Conservation (phyloP, 352 stramenopile species). For the Phytophthora citricola region DNA sequence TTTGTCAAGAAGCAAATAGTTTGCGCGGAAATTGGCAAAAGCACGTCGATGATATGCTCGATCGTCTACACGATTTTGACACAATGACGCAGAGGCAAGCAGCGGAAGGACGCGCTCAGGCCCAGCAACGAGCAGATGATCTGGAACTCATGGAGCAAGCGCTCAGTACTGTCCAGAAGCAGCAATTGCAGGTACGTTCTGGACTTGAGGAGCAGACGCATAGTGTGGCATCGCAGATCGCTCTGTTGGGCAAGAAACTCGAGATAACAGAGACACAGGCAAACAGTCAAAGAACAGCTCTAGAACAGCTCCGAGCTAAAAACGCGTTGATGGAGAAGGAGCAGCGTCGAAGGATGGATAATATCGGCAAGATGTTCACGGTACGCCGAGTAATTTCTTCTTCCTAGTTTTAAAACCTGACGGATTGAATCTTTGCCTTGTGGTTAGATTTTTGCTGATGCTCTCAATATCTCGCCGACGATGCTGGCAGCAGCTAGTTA, state of each 20-base stretch:
- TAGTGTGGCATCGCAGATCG: conserved; percentile 41
- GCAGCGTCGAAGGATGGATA: conserved; percentile 76
- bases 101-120: conserved; percentile 45
- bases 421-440: conserved; percentile 11
- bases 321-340: conserved; percentile 67
- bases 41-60: conserved; percentile 70
- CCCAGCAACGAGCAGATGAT: conserved; percentile 71
- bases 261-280: conserved; percentile 60
- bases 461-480: conserved; percentile 62
- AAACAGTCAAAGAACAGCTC: conserved; percentile 32
- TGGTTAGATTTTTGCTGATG: conserved; percentile 69
- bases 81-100: conserved; percentile 47
- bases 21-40: conserved; percentile 75
- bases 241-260: conserved; percentile 61
- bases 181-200: conserved; percentile 63
- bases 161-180: conserved; percentile 66
- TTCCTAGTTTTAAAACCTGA: not conserved
- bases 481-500: conserved; percentile 31
- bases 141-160: conserved; percentile 82
- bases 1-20: conserved; percentile 73
- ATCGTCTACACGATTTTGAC: conserved; percentile 67
- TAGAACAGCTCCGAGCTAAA: conserved; percentile 68
- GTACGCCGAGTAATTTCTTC: conserved; percentile 31
- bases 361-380: conserved; percentile 80
- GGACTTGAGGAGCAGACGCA: conserved; percentile 65